Evolutionary conservation across 495 filamentous ascomycete genomes (phyloP), one percentile per base, ranked within the genome.

Genomic region (Penicillium malachiteum): DNA sequence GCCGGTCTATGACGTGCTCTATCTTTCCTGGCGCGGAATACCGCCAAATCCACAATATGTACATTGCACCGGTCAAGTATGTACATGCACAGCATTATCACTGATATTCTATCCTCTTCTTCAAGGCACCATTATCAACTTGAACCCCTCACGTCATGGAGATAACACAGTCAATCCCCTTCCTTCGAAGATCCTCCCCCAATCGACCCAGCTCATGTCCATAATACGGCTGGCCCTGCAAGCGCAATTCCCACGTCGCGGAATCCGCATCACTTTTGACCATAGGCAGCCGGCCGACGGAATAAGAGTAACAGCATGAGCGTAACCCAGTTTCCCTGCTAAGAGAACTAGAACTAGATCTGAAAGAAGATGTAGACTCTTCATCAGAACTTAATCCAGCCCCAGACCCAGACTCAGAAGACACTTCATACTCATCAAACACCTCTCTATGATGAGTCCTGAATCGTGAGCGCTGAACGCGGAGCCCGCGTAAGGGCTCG

Each of bases 151-250:
- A 65, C 62, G 44, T 45, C 49, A 43, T 45, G 14, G 60, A 59
- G 45, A 68, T 64, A 49, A 52, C 58, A 50, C 65, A 68, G 35
- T 66, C 56, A 48, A 68, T 64, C 44, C 71, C 70, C 52, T 65
- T 66, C 59, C 62, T 62, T 42, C 65, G 53, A 50, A 76, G 61
- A 52, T 71, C 69, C 6, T 60, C 58, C 34, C 63, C 66, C 10
- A 77, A 55, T 16, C 50, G 60, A 26, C 54, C 51, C 40, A 74
- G 45, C 62, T 75, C 72, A 38, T 69, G 57, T 13, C 57, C 42
- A 58, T 76, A 77, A 52, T 76, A 76, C 42, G 65, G 60, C 63
- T 76, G 72, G 17, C 61, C 59, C 34, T 73, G 72, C 41, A 78
- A 52, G 33, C 67, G 60, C 31, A 76, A 52, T 46, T 67, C 65